These are phyloP conservation scores for Podaxis carcinomalis DNA, from an alignment of 768 basidiomycete species.

Conservation along the genomic window DNA sequence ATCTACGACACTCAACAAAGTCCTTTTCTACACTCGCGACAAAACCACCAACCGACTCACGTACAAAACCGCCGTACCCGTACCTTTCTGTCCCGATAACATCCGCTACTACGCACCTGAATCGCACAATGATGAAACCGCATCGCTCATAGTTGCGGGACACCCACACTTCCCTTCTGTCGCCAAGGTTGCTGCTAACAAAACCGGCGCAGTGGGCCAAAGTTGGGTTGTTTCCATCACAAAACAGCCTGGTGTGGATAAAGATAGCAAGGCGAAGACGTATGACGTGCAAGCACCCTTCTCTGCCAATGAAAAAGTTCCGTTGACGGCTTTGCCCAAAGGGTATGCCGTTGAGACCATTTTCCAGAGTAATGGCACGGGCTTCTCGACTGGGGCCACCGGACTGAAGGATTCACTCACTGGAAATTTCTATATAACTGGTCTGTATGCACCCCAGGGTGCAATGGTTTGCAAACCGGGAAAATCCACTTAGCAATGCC, in stretches of 20 bases:
- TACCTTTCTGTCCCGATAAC: slow-evolving; percentile 66
- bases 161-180: slow-evolving; percentile 63
- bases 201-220: slow-evolving; percentile 34
- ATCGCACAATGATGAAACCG: slow-evolving; percentile 27
- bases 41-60: slow-evolving; percentile 38
- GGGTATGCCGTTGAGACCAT: slow-evolving; percentile 48
- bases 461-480: slow-evolving; percentile 41
- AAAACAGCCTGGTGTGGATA: slow-evolving; percentile 15
- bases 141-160: slow-evolving; percentile 52
- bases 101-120: slow-evolving; percentile 36
- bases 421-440: slow-evolving; percentile 48
- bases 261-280: slow-evolving; percentile 3
- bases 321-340: slow-evolving; percentile 23
- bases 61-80: slow-evolving; percentile 28
- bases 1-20: slow-evolving; percentile 41
- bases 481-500: slow-evolving; percentile 2
- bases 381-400: slow-evolving; percentile 51
- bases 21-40: slow-evolving; percentile 52
- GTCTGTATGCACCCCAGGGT: slow-evolving; percentile 54
- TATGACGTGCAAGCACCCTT: slow-evolving; percentile 46
- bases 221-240: slow-evolving; percentile 59
- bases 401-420: slow-evolving; percentile 46
- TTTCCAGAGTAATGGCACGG: slow-evolving; percentile 67
- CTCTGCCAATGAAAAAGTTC: slow-evolving; percentile 38
- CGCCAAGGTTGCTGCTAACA: slow-evolving; percentile 37